Percentiles rank a stretch among this genome's conserved stretches.
Conservation (phyloP, 129 eudicot genomes). For the Ambrosia trifida region DNA sequence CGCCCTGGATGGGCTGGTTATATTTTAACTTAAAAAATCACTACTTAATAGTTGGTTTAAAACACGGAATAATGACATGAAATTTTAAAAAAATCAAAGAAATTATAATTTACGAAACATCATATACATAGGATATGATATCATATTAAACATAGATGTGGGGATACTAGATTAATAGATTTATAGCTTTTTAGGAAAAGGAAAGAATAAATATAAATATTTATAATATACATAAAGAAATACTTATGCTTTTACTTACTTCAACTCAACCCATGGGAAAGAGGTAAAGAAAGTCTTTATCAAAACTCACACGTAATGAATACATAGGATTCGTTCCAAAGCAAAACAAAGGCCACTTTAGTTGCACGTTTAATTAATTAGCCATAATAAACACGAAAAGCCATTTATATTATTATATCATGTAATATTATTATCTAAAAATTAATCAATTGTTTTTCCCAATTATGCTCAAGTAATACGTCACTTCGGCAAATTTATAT, state of each 20-base stretch:
- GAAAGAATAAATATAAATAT: neutral
- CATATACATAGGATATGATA: too few relatives aligned
- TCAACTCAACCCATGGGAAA: conserved; percentile 30
- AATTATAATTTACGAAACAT: too few relatives aligned
- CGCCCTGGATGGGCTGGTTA: too few relatives aligned
- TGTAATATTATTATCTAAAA: neutral
- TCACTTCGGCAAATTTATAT: neutral
- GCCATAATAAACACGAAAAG: neutral
- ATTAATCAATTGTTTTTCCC: neutral
- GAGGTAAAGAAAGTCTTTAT: conserved; percentile 33
- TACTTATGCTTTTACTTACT: conserved; percentile 29
- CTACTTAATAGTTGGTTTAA: too few relatives aligned
- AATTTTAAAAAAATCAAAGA: too few relatives aligned
- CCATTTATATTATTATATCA: neutral
- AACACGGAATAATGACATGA: too few relatives aligned
- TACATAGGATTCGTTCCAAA: conserved; percentile 28
- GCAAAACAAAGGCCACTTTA: conserved; percentile 18
- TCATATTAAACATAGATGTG: too few relatives aligned
- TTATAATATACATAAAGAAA: neutral
- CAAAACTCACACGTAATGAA: conserved; percentile 37
- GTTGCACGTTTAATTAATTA: conserved; percentile 21
- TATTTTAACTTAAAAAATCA: too few relatives aligned
- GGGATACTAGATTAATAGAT: neutral
- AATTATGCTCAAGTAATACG: conserved; percentile 7
- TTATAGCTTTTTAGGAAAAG: neutral